Percentiles rank a stretch among this genome's conserved stretches.
Conservation (phyloP, 2,329 filamentous ascomycete genomes). For the Penicillium glabrum region DNA sequence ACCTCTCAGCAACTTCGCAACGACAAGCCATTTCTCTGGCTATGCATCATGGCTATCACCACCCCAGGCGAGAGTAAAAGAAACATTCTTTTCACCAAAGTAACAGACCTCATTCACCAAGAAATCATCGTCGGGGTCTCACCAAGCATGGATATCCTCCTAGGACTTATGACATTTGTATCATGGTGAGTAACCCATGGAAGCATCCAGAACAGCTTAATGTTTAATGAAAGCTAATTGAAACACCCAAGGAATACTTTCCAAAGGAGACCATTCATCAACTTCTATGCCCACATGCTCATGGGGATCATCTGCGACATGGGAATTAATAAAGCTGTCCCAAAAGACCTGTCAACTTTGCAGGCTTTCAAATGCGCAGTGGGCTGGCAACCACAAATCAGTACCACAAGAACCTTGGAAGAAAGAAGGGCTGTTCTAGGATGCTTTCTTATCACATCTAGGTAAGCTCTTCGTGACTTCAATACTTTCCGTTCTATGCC, state of each 20-base stretch:
- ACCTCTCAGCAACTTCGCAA: conserved; percentile 28
- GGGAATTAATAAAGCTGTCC: conserved; percentile 21
- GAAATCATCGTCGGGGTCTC: conserved; percentile 19
- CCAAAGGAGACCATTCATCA: conserved; percentile 18
- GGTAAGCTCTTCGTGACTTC: conserved; percentile 21
- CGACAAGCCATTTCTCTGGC: conserved; percentile 41
- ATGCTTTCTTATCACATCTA: conserved; percentile 47
- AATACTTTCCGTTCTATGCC: not conserved
- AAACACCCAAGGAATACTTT: conserved; percentile 21
- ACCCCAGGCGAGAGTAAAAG: conserved; percentile 16
- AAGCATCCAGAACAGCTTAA: not conserved
- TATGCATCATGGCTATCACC: conserved; percentile 38
- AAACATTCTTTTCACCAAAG: conserved; percentile 13
- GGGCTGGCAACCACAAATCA: conserved; percentile 13
- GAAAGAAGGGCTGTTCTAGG: conserved; percentile 52
- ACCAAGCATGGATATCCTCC: conserved; percentile 22
- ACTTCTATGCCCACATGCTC: conserved; percentile 20
- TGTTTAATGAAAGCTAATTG: not conserved
- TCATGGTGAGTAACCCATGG: conserved; percentile 16
- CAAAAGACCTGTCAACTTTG: conserved; percentile 16
- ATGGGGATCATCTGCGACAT: conserved; percentile 25
- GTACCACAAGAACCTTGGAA: conserved; percentile 45
- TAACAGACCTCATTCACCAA: conserved; percentile 21
- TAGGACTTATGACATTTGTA: conserved; percentile 22
- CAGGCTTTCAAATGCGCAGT: conserved; percentile 21